Evolutionary conservation across 768 basidiomycete species (phyloP).

Genomic region (Austroboletus eburneus): DNA sequence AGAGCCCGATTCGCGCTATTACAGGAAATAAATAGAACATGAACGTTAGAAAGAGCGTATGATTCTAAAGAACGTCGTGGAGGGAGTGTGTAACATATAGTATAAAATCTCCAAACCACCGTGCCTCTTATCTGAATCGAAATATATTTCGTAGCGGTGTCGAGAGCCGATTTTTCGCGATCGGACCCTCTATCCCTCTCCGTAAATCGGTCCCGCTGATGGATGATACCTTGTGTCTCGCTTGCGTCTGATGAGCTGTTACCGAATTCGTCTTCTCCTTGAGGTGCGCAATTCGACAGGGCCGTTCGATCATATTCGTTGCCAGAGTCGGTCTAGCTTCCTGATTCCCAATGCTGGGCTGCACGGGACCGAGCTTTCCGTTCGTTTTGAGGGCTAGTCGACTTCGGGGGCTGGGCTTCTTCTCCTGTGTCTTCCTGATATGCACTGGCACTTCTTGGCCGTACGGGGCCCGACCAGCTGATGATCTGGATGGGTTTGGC

Average conservation of each 20-base stretch:
- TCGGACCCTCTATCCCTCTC: conserved; percentile 23
- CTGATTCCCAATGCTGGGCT: background rate
- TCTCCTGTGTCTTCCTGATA: conserved; percentile 7
- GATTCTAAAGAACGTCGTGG: conserved; percentile 6
- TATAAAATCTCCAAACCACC: background rate
- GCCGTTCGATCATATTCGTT: conserved; percentile 10
- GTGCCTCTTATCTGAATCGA: conserved; percentile 23
- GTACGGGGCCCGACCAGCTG: background rate
- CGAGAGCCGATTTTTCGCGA: conserved; percentile 25
- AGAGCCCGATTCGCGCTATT: background rate
- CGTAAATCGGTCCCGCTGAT: conserved; percentile 17
- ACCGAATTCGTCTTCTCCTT: conserved; percentile 13
- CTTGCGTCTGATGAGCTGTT: conserved; percentile 1
- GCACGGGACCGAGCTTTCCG: conserved; percentile 4
- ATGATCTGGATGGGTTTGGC: conserved; percentile 1
- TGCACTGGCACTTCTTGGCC: conserved; percentile 2
- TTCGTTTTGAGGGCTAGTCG: conserved; percentile 14
- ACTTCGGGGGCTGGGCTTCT: conserved; percentile 8
- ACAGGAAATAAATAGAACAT: background rate
- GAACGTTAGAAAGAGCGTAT: background rate
- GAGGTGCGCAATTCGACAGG: conserved; percentile 8
- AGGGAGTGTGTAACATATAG: conserved; percentile 9
- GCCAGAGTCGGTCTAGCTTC: conserved; percentile 2
- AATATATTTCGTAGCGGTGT: conserved; percentile 31
- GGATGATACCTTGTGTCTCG: conserved; percentile 13